Conservation (phyloP, 176 grass and related monocot species). For the Themeda triandra region DNA sequence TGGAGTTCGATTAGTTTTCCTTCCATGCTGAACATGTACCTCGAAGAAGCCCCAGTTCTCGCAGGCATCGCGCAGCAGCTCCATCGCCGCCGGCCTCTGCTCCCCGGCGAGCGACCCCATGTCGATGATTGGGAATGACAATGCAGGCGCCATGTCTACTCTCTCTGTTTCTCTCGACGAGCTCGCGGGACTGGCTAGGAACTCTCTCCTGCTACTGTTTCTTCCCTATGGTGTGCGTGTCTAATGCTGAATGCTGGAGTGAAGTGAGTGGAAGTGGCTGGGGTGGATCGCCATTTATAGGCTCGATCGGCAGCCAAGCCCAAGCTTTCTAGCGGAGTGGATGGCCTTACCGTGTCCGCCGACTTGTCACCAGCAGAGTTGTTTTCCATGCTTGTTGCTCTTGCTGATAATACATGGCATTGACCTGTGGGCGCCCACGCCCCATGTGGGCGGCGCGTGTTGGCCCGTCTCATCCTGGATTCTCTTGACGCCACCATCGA, state of each 20-base stretch:
- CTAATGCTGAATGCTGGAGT: background rate
- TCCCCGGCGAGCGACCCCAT: slow-evolving; percentile 59
- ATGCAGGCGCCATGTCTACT: background rate
- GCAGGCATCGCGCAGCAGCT: slow-evolving; percentile 64
- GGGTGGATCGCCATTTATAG: slow-evolving; percentile 26
- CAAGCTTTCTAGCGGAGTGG: background rate
- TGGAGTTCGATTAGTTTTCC: background rate
- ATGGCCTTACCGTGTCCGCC: background rate
- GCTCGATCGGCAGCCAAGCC: background rate
- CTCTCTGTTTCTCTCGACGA: background rate
- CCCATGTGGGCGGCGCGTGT: slow-evolving; percentile 14
- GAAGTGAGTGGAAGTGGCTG: background rate
- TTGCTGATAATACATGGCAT: background rate
- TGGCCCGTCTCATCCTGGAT: background rate
- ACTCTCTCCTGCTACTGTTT: background rate
- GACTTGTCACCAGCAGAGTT: background rate
- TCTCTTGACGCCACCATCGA: too few species aligned
- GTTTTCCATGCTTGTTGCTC: background rate
- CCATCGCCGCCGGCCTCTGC: slow-evolving; percentile 55
- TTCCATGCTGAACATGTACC: slow-evolving; percentile 10
- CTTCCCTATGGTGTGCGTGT: background rate
- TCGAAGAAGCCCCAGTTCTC: slow-evolving; percentile 99
- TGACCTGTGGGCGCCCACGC: background rate
- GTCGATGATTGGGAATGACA: slow-evolving; percentile 74
- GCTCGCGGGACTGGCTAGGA: background rate